These are phyloP conservation scores for Saxophila tyrrhenica DNA, from an alignment of 495 filamentous ascomycete species.

Conservation along the genomic window DNA sequence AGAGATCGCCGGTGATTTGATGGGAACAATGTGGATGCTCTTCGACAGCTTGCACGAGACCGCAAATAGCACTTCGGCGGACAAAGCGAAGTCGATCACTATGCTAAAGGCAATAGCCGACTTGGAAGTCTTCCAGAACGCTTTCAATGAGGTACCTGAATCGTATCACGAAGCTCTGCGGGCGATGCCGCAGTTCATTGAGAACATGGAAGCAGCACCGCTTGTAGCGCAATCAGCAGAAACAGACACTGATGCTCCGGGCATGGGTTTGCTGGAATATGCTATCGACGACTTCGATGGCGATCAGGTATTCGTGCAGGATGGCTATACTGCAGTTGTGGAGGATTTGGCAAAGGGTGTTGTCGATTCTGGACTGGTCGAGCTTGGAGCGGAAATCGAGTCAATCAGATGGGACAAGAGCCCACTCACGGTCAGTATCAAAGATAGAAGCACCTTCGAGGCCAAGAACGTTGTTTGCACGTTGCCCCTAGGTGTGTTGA, in stretches of 20 bases:
- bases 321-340: slow-evolving; percentile 13
- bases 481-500: slow-evolving; percentile 14
- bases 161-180: slow-evolving; percentile 7
- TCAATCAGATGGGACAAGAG: slow-evolving; percentile 3
- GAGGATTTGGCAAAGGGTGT: slow-evolving; percentile 10
- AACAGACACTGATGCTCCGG: neutral
- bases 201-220: slow-evolving; percentile 15
- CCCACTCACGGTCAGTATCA: neutral
- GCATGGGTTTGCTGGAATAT: slow-evolving; percentile 13
- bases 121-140: neutral
- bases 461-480: slow-evolving; percentile 13
- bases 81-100: slow-evolving; percentile 7
- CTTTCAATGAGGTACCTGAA: slow-evolving; percentile 1
- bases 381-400: slow-evolving; percentile 2
- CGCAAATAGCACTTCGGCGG: neutral
- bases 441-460: neutral
- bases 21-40: slow-evolving; percentile 3
- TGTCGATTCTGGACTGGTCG: neutral
- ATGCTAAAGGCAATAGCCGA: slow-evolving; percentile 11
- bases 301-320: slow-evolving; percentile 14
- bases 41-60: slow-evolving; percentile 7
- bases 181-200: slow-evolving; percentile 9
- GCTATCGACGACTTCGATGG: slow-evolving; percentile 19
- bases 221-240: slow-evolving; percentile 14
- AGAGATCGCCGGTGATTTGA: neutral